These are phyloP conservation scores for Metschnikowia kofuensis DNA, from an alignment of 805 yeast species.

Conservation along the genomic window DNA sequence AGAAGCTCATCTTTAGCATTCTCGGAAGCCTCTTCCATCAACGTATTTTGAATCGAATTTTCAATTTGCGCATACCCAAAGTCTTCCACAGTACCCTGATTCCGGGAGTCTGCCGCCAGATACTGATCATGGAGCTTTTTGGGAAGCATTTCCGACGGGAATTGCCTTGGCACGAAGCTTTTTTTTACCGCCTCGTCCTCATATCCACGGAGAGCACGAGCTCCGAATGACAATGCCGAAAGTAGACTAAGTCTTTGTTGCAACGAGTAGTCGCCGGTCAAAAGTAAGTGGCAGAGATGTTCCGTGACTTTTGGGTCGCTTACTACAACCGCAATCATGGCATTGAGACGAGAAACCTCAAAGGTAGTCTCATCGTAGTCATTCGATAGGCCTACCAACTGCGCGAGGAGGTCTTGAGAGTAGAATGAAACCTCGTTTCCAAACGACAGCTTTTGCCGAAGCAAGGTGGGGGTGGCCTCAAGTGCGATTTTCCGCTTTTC, in stretches of 20 bases:
- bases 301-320: constrained; percentile 44
- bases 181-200: constrained; percentile 47
- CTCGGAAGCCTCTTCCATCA: constrained; percentile 31
- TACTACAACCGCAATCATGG: constrained; percentile 62
- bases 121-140: constrained; percentile 45
- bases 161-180: constrained; percentile 27
- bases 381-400: constrained; percentile 54
- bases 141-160: constrained; percentile 47
- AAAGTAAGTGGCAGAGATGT: constrained; percentile 46
- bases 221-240: constrained; percentile 65
- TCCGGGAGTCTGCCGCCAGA: constrained; percentile 21
- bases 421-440: constrained; percentile 61
- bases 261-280: constrained; percentile 74
- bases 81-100: constrained; percentile 18
- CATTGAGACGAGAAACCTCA: constrained; percentile 61
- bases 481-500: constrained; percentile 52
- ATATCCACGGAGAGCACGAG: constrained; percentile 67
- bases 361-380: constrained; percentile 55
- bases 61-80: constrained; percentile 17
- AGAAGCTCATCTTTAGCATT: constrained; percentile 30
- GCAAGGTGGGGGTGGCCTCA: constrained; percentile 52
- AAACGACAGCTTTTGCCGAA: constrained; percentile 59
- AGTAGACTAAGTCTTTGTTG: constrained; percentile 72
- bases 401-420: constrained; percentile 50
- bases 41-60: constrained; percentile 27